Evolutionary conservation across 495 filamentous ascomycete species (phyloP), one percentile per base, ranked within the genome.

Genomic region (Aspergillus sclerotioniger): DNA sequence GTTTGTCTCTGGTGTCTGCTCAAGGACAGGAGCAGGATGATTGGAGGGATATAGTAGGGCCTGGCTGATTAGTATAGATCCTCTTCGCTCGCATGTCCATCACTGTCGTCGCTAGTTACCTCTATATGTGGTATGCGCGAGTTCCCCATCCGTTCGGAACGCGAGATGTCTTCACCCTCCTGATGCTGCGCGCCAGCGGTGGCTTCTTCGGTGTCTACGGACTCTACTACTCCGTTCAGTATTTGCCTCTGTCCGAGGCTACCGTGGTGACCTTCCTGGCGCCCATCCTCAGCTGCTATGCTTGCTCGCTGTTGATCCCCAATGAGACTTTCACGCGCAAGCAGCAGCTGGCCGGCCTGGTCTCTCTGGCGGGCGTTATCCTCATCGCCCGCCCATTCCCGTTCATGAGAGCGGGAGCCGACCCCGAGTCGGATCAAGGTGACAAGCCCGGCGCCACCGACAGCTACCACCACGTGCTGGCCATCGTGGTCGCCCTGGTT

Each of bases 231-330:
- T 93, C 90, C 2, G 84, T 96, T 6, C 82, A 88, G 59, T 96
- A 96, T 65, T 85, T 98, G 3, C 89, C 91, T 1, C 79, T 98
- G 0, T 87, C 91, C 6, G 93, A 98, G 63, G 92, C 94, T 10
- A 96, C 91, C 0, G 94, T 97, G 0, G 86, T 98, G 45, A 96
- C 91, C 45, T 98, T 97, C 66, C 82, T 98, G 0, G 84, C 89
- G 0, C 94, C 94, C 0, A 86, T 86, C 15, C 79, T 96, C 3
- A 81, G 90, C n/a, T 89, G 90, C 51, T 96, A 90, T 67, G 85
- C 86, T 10, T 96, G 92, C 67, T 89, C 88, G 15, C 67, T 92
- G 17, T 74, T 96, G 16, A 80, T 89, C 28, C 69, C 75, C 6
- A 76, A 89, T 46, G 89, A 96, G 62, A 88, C 89, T 0, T 97